A percentile compares a stretch with the other conserved stretches of the same genome.
phyloP scores from a whole-genome alignment of 192 early-diverging fungal species.

The Coemansia sp. region DNA sequence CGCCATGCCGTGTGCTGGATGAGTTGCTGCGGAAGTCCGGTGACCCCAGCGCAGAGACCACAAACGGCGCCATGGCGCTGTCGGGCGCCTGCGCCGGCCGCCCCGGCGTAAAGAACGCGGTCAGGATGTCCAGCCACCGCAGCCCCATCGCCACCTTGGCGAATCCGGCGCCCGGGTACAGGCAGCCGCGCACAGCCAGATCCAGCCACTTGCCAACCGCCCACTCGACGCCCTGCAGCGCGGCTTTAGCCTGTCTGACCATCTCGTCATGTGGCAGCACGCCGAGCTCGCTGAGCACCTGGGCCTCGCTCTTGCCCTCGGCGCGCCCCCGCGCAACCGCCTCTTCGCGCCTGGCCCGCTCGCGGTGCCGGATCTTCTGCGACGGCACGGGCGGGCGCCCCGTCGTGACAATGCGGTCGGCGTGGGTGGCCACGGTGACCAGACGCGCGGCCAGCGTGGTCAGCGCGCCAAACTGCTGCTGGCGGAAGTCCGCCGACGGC shows the following conservation, averaged over 20 bases:
- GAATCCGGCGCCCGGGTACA: constrained; percentile 50
- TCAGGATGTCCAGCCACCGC: constrained; percentile 42
- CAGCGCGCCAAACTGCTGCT: constrained; percentile 61
- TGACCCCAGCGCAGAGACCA: constrained; percentile 15
- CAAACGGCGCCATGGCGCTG: constrained; percentile 20
- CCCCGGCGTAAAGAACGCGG: constrained; percentile 24
- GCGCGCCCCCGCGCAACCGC: constrained; percentile 18
- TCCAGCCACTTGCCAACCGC: constrained; percentile 37
- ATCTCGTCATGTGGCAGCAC: constrained; percentile 30
- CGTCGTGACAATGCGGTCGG: constrained; percentile 28
- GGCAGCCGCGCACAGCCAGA: constrained; percentile 42
- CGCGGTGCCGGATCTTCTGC: constrained; percentile 41
- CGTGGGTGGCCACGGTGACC: constrained; percentile 32
- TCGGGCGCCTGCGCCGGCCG: constrained; percentile 20
- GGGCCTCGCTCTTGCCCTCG: constrained; percentile 23
- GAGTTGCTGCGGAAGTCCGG: constrained; percentile 17
- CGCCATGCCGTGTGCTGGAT: not conserved
- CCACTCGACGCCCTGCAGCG: constrained; percentile 9
- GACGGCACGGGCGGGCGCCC: constrained; percentile 41
- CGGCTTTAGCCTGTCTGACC: constrained; percentile 18
- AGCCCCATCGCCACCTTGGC: constrained; percentile 45
- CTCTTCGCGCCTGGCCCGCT: constrained; percentile 22
- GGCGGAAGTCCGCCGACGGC: constrained; percentile 78
- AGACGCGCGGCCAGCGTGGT: constrained; percentile 62
- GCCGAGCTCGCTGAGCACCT: constrained; percentile 39